A percentile compares a stretch with the other conserved stretches of the same genome.
These are phyloP conservation scores for Pascua guehoae DNA, from an alignment of 1,284 basidiomycete genomes.

Conservation along the genomic window DNA sequence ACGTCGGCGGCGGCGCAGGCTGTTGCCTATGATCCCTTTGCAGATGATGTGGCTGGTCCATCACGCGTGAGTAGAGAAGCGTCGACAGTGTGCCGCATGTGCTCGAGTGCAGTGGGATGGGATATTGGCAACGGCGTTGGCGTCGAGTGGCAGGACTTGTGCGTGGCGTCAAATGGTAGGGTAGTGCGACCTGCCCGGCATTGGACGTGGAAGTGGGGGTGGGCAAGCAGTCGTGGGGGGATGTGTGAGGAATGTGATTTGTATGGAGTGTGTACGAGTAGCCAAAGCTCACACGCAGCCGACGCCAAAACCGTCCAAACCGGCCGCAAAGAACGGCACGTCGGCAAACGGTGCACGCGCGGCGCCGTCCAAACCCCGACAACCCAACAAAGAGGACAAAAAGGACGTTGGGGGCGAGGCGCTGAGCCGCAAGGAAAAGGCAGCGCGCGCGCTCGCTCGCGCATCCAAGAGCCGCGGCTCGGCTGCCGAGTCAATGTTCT, in stretches of 20 bases:
- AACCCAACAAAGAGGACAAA: background rate
- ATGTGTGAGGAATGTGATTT: no score
- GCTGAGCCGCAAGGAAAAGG: constrained; percentile 36
- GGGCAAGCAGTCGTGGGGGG: no score
- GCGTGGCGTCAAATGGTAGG: no score
- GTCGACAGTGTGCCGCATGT: background rate
- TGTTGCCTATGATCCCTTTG: constrained; percentile 40
- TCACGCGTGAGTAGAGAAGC: constrained; percentile 11
- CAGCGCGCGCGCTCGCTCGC: constrained; percentile 13
- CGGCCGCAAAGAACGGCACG: background rate
- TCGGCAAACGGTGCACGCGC: background rate
- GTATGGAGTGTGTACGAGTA: background rate
- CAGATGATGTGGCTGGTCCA: constrained; percentile 30
- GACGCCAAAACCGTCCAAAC: background rate
- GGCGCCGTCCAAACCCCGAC: background rate
- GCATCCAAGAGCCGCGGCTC: background rate
- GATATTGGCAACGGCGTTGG: no score
- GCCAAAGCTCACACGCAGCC: constrained; percentile 1
- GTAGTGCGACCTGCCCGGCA: no score
- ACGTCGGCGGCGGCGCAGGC: constrained; percentile 2
- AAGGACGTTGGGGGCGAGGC: constrained; percentile 20
- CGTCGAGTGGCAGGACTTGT: no score
- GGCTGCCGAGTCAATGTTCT: constrained; percentile 25
- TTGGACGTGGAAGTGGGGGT: no score
- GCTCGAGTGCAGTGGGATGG: background rate